phyloP scores from a whole-genome alignment of 2,329 filamentous ascomycete species.

The Chrysoporthe austroafricana region DNA sequence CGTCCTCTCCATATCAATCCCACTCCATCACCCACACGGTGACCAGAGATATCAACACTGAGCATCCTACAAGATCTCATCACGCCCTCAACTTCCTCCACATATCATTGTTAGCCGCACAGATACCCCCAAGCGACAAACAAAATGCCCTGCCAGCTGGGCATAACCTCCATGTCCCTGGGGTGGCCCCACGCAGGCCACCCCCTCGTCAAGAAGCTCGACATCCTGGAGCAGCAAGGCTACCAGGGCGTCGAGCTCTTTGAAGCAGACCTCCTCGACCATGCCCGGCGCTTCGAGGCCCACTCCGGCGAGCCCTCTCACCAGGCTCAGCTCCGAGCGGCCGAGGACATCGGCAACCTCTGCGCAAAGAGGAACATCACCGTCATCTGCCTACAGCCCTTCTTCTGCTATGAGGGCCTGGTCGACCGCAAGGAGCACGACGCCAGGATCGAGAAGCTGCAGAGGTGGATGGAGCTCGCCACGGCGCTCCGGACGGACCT shows the following conservation, averaged over 20 bases:
- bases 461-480: conserved; percentile 71
- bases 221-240: conserved; percentile 66
- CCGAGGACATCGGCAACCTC: conserved; percentile 58
- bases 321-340: conserved; percentile 52
- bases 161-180: conserved; percentile 77
- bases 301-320: conserved; percentile 29
- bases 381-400: conserved; percentile 75
- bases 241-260: conserved; percentile 76
- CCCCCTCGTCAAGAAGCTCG: conserved; percentile 67
- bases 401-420: conserved; percentile 77
- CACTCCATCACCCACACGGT: no score
- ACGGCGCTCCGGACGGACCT: conserved; percentile 68
- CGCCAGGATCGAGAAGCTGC: conserved; percentile 62
- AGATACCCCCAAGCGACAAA: not conserved
- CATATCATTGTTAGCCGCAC: conserved; percentile 9
- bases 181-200: conserved; percentile 73
- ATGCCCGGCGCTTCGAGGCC: conserved; percentile 29
- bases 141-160: conserved; percentile 61
- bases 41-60: not conserved
- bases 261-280: conserved; percentile 72
- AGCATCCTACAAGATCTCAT: not conserved
- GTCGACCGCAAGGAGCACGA: conserved; percentile 62
- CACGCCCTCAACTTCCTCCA: not conserved
- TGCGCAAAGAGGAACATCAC: conserved; percentile 54
- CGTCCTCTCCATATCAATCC: no score